Conservation (phyloP, 2,329 filamentous ascomycete genomes). For the Penicillium sp. region DNA sequence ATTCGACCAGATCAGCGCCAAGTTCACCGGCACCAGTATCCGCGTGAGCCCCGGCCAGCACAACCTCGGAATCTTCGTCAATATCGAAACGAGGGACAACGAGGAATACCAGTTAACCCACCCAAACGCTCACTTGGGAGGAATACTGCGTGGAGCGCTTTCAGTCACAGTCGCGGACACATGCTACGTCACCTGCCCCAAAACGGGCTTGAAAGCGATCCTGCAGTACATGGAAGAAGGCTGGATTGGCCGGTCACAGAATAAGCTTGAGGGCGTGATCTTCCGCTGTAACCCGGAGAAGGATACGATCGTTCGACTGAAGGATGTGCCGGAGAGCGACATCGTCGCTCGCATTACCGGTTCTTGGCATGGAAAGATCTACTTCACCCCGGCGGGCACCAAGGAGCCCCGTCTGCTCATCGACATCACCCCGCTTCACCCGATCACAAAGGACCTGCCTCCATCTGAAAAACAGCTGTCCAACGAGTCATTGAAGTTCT, state of each 20-base stretch:
- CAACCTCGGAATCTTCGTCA: conserved; percentile 95
- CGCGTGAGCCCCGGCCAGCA: conserved; percentile 88
- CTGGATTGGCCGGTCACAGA: conserved; percentile 88
- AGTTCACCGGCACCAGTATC: conserved; percentile 94
- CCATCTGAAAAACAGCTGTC: conserved; percentile 75
- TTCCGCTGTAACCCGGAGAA: conserved; percentile 88
- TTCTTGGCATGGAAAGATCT: conserved; percentile 75
- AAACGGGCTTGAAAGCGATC: conserved; percentile 87
- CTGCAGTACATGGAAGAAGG: conserved; percentile 91
- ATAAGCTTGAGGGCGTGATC: conserved; percentile 85
- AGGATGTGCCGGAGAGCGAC: conserved; percentile 82
- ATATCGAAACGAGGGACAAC: conserved; percentile 71
- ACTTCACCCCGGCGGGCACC: conserved; percentile 54
- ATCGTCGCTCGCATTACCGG: conserved; percentile 80
- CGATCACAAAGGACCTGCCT: conserved; percentile 76
- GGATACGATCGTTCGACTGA: conserved; percentile 75
- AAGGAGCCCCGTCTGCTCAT: conserved; percentile 69
- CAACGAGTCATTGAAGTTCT: conserved; percentile 87
- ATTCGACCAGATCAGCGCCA: conserved; percentile 94
- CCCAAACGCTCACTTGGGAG: conserved; percentile 87
- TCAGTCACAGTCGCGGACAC: conserved; percentile 87
- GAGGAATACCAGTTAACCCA: conserved; percentile 96
- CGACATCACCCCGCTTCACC: conserved; percentile 79
- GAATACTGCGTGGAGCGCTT: conserved; percentile 80
- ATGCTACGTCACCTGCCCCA: conserved; percentile 84